Evolutionary conservation across 139 green algal species (phyloP).

Genomic region (Tetraselmis striata): DNA sequence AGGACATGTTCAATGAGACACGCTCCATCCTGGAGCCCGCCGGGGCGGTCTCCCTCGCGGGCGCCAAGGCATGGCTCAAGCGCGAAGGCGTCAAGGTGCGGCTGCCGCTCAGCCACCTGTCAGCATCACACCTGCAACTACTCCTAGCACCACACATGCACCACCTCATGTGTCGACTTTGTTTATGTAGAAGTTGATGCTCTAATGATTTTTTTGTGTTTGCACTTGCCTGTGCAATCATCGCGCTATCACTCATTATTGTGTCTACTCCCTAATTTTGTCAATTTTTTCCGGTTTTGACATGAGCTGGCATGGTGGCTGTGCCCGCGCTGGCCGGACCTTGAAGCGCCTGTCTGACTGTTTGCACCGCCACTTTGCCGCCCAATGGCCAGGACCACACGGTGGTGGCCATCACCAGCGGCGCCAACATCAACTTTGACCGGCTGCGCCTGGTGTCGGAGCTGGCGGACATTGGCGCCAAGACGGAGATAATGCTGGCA

Average conservation of each 20-base stretch:
- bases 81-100: constrained; percentile 45
- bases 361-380: no score
- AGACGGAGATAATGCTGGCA: constrained; percentile 59
- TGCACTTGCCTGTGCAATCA: not conserved
- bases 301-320: not conserved
- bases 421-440: constrained; percentile 97
- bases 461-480: constrained; percentile 83
- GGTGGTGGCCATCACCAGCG: constrained; percentile 55
- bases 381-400: constrained; percentile 57
- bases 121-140: no score
- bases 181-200: no score
- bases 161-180: no score
- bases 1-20: constrained; percentile 86
- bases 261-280: constrained; percentile 4
- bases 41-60: constrained; percentile 83
- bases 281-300: not conserved
- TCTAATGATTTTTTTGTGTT: no score
- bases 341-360: not conserved
- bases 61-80: constrained; percentile 78
- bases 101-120: no score
- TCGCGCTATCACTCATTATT: not conserved
- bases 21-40: constrained; percentile 86
- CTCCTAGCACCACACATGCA: no score
- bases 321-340: not conserved
- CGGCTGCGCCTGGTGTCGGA: constrained; percentile 85